phyloP scores from a whole-genome alignment of 495 filamentous ascomycete species.

The Podospora comata region DNA sequence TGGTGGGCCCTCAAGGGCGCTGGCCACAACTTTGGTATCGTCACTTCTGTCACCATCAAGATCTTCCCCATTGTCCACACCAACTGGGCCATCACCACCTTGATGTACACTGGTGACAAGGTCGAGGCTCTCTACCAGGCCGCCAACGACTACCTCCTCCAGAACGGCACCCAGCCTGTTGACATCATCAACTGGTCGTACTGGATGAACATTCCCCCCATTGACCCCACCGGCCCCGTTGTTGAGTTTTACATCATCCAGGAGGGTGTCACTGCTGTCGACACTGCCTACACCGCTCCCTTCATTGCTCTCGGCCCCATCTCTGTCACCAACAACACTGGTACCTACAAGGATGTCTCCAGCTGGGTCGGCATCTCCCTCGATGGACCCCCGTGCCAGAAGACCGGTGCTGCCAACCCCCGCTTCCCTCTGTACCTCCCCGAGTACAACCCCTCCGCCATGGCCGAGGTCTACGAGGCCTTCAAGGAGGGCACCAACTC shows the following conservation, averaged over 20 bases:
- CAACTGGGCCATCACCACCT: constrained; percentile 45
- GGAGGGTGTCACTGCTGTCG: constrained; percentile 45
- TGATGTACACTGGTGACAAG: constrained; percentile 49
- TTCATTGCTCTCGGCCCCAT: constrained; percentile 48
- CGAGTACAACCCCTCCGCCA: constrained; percentile 44
- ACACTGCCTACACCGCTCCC: constrained; percentile 40
- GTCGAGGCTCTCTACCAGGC: constrained; percentile 47
- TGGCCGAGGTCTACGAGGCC: constrained; percentile 39
- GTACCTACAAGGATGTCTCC: constrained; percentile 44
- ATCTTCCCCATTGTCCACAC: constrained; percentile 40
- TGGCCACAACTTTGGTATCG: constrained; percentile 62
- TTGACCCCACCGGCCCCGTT: constrained; percentile 42
- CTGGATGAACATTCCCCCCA: constrained; percentile 43
- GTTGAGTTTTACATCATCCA: constrained; percentile 53
- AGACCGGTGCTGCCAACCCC: constrained; percentile 44
- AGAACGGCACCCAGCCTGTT: constrained; percentile 40
- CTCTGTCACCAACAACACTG: constrained; percentile 28
- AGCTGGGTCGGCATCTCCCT: constrained; percentile 28
- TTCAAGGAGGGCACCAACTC: constrained; percentile 32
- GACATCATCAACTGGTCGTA: constrained; percentile 52
- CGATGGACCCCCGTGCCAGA: constrained; percentile 43
- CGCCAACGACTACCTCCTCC: constrained; percentile 39
- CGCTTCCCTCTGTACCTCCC: constrained; percentile 51
- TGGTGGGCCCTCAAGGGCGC: constrained; percentile 59
- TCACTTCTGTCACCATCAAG: constrained; percentile 48